These are phyloP conservation scores for Globisporangium carolinianum DNA, from an alignment of 352 stramenopile species.

Conservation along the genomic window DNA sequence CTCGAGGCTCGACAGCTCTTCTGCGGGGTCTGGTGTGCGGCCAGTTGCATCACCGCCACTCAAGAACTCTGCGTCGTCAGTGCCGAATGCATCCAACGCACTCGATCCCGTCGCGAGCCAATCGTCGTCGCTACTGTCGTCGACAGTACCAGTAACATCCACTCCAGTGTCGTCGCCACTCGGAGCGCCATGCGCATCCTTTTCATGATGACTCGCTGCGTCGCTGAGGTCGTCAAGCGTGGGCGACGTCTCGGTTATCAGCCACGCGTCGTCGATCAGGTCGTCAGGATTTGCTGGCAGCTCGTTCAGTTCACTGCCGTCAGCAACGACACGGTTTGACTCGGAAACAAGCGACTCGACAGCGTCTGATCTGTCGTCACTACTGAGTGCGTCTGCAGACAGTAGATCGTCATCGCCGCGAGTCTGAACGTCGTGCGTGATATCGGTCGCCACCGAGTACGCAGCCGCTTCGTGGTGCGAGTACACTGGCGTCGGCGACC, in stretches of 20 bases:
- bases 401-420: neutral
- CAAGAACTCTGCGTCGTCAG: neutral
- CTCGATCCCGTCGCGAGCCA: neutral
- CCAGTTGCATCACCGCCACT: neutral
- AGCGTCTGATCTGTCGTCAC: no score
- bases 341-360: neutral
- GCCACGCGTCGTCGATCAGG: conserved; percentile 5
- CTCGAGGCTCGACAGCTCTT: neutral
- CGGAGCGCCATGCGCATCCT: neutral
- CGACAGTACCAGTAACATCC: neutral
- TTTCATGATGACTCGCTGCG: no score
- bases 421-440: conserved; percentile 43
- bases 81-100: neutral
- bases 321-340: neutral
- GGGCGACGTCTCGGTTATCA: neutral
- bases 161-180: neutral
- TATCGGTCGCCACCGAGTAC: conserved; percentile 24
- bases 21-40: neutral
- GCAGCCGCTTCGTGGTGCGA: neutral
- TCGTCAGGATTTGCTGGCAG: neutral
- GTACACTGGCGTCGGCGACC: neutral
- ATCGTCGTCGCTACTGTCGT: neutral
- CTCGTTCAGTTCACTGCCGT: neutral
- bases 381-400: no score
- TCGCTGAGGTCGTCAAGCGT: neutral